Evolutionary conservation across 1,284 basidiomycete species (phyloP), one percentile per base, ranked within the genome.

Genomic region (Hypsizygus ulmarius): DNA sequence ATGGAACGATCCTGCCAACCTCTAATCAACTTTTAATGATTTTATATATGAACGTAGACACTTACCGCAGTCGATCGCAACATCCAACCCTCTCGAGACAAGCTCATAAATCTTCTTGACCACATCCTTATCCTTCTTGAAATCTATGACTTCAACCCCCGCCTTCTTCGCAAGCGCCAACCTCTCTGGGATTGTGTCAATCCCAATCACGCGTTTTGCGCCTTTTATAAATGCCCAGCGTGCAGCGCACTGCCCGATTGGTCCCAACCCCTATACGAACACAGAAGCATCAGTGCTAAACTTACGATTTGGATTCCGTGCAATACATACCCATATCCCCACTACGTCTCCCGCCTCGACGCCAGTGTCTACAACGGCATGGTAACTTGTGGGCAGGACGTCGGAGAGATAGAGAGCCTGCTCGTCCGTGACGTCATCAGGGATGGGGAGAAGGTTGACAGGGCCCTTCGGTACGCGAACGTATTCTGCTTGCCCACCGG

Each of bases 311-410:
- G n/a, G n/a, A n/a, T 25, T 25, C 21, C n/a, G 12, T 11, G 3
- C 8, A 33, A 43, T 9, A 61, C 71, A 30, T 54, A 77, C 82
- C 82, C 81, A 87, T 32, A 87, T 73, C 11, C 77, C 84, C 37
- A 88, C 84, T 4, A 78, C 71, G 53, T 87, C 81, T 5, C 83
- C 85, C 52, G 81, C 63, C 38, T 81, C 68, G 28, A 90, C 81
- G 5, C 78, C 82, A 1, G 83, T 83, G 58, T 88, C 84, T 25
- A 81, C 77, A 6, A 89, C 83, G 33, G 72, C 70, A 62, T 90
- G 87, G 60, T 88, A 90, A n/a, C 80, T 79, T 1, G 85, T 87
- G 5, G 79, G 77, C 3, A 88, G 67, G n/a, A 90, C 77, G 55
- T 90, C 87, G 4, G 82, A 85, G 6, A 90, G 71, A 61, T 80